Conservation (phyloP, 1,284 basidiomycete genomes). For the Omphalotus olearius region DNA sequence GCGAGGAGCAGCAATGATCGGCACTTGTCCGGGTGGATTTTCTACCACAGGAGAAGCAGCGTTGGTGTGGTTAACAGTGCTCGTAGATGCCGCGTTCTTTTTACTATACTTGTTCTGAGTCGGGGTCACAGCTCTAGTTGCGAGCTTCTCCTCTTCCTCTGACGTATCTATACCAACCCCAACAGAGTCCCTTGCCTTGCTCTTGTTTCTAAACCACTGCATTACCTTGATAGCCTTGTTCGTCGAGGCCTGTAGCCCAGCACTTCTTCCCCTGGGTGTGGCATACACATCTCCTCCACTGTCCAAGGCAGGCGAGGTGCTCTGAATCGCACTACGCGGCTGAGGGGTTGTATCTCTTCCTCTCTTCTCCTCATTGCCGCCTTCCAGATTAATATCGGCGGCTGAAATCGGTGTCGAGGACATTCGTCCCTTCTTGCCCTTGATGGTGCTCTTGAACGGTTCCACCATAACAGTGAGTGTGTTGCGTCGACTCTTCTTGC, state of each 20-base stretch:
- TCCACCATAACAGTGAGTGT: constrained; percentile 83
- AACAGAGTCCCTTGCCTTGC: constrained; percentile 47
- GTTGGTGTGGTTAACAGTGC: constrained; percentile 28
- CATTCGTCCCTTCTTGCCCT: constrained; percentile 42
- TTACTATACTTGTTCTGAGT: constrained; percentile 15
- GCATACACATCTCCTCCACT: background rate
- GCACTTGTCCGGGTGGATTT: too few relatives aligned
- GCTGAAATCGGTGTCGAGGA: constrained; percentile 30
- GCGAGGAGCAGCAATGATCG: constrained; percentile 13
- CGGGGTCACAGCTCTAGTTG: constrained; percentile 13
- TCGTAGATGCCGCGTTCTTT: constrained; percentile 24
- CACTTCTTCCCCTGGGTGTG: constrained; percentile 3
- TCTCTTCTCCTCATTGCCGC: constrained; percentile 13
- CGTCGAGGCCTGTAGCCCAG: constrained; percentile 57
- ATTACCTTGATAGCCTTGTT: constrained; percentile 75
- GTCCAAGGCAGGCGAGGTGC: background rate
- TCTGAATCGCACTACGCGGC: background rate
- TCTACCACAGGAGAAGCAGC: background rate
- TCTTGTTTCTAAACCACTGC: constrained; percentile 77
- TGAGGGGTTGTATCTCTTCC: constrained; percentile 3
- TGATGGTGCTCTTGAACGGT: constrained; percentile 59
- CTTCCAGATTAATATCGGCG: constrained; percentile 10
- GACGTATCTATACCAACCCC: constrained; percentile 30
- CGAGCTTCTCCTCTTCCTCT: constrained; percentile 16
- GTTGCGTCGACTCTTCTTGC: constrained; percentile 56